phyloP scores from a whole-genome alignment of 768 basidiomycete genomes.

The Rhodocollybia butyracea region DNA sequence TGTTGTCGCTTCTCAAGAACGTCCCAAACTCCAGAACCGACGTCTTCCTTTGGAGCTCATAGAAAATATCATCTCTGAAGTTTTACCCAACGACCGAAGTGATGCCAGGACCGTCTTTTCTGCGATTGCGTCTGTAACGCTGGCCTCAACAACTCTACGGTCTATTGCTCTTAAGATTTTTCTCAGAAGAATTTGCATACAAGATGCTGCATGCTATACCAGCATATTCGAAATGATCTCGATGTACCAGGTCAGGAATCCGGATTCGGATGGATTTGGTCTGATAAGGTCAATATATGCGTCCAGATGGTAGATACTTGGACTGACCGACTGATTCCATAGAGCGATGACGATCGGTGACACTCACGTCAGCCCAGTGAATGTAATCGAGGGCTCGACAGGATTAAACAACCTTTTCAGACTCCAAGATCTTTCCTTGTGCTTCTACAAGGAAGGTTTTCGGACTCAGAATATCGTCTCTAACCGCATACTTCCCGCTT shows the following conservation, averaged over 20 bases:
- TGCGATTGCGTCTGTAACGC: slow-evolving; percentile 34
- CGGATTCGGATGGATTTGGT: slow-evolving; percentile 18
- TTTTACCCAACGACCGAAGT: slow-evolving; percentile 14
- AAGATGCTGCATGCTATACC: slow-evolving; percentile 17
- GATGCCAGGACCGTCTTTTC: slow-evolving; percentile 19
- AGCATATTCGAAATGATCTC: slow-evolving; percentile 26
- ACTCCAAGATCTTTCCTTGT: slow-evolving; percentile 37
- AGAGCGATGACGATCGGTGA: slow-evolving; percentile 11
- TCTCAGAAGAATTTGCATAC: slow-evolving; percentile 11
- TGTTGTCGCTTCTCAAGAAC: slow-evolving; percentile 1
- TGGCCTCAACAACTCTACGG: slow-evolving; percentile 40
- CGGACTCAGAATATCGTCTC: slow-evolving; percentile 41
- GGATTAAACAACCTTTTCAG: slow-evolving; percentile 27
- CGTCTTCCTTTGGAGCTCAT: slow-evolving; percentile 28
- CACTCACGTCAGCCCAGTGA: slow-evolving; percentile 9
- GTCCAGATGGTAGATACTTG: slow-evolving; percentile 22
- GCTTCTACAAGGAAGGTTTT: slow-evolving; percentile 39
- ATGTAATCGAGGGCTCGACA: neutral
- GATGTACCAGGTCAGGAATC: slow-evolving; percentile 7
- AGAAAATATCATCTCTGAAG: slow-evolving; percentile 25
- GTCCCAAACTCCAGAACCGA: slow-evolving; percentile 3
- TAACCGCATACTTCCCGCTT: slow-evolving; percentile 15
- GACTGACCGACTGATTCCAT: too few species aligned
- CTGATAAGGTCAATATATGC: slow-evolving; percentile 16
- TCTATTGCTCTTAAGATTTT: slow-evolving; percentile 37